Evolutionary conservation across 1,139 yeast genomes (phyloP), one percentile per base, ranked within the genome.

Genomic region (Ogataea hybrid): DNA sequence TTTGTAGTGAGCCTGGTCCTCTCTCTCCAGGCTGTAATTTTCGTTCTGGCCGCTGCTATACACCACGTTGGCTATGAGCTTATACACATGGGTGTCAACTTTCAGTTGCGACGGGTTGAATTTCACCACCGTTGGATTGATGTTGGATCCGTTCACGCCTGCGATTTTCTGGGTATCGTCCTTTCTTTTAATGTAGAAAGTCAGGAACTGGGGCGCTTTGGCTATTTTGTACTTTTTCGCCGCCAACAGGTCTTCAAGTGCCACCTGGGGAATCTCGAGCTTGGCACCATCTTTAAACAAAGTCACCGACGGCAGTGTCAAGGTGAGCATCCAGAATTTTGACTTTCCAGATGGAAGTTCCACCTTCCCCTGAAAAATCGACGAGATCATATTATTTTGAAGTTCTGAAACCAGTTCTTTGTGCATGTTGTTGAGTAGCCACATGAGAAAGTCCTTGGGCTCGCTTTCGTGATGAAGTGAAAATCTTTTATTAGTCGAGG

Each of bases 121-220:
- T 37, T 75, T 79, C 3, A 86, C 85, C 25, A 84, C 75, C 0
- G 85, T 81, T 29, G 79, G 78, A 54, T 81, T 84, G 37, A 79
- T 66, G 42, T 69, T 70, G 35, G 66, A 68, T 10, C 68, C 62
- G 8, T 57, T 55, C 1, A 65, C 52, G 6, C 69, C 67, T 3
- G 43, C 51, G 5, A 68, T 63, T 10, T 61, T 53, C 23, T 57
- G 53, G 11, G 61, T 52, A 2, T 50, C 60, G 20, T 63, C 65
- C 27, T 77, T 69, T 43, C 92, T 68, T 47, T 82, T 78, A 43
- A 79, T 68, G 56, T 78, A 80, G 2, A 85, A 53, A 2, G 81
- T 61, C 21, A 86, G 57, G 47, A 65, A 75, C 25, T 70, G 68
- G 0, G 95, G 95, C 18, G 70, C 59, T 22, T 67, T 67, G 1